Percentiles rank a stretch among this genome's conserved stretches.
These are phyloP conservation scores for Trypanosoma brucei DNA, from an alignment of 208 protist species.

Conservation along the genomic window DNA sequence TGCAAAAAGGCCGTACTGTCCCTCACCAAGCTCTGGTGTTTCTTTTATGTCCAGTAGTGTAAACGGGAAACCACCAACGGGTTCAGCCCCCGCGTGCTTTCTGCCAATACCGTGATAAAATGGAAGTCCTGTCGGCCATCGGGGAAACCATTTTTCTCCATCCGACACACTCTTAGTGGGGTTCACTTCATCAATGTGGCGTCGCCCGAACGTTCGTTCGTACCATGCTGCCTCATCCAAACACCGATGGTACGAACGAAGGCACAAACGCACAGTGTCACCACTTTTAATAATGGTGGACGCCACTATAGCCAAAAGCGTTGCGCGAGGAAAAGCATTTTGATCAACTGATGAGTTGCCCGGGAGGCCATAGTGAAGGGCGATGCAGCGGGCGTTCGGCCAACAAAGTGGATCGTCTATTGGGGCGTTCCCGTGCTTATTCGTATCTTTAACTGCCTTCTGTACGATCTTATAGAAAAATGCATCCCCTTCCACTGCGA, in stretches of 20 bases:
- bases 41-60: slow-evolving; percentile 54
- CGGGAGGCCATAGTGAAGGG: slow-evolving; percentile 69
- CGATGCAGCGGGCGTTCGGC: slow-evolving; percentile 80
- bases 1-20: slow-evolving; percentile 59
- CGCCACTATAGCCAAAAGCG: slow-evolving; percentile 62
- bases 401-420: slow-evolving; percentile 14
- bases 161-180: slow-evolving; percentile 26
- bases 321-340: slow-evolving; percentile 34
- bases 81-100: slow-evolving; percentile 37
- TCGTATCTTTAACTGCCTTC: slow-evolving; percentile 15
- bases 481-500: slow-evolving; percentile 81
- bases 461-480: slow-evolving; percentile 61
- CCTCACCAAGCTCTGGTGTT: slow-evolving; percentile 54
- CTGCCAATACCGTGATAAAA: slow-evolving; percentile 79
- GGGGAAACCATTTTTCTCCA: slow-evolving; percentile 44
- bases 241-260: slow-evolving; percentile 81
- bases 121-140: slow-evolving; percentile 46
- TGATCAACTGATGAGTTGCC: neutral
- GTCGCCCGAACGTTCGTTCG: slow-evolving; percentile 33
- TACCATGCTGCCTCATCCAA: slow-evolving; percentile 78
- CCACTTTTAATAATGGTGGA: slow-evolving; percentile 50
- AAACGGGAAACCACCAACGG: slow-evolving; percentile 68
- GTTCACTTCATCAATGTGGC: neutral
- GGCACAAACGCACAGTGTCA: slow-evolving; percentile 47
- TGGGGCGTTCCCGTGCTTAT: slow-evolving; percentile 2